Evolutionary conservation across 192 early-diverging fungal species (phyloP).

Genomic region (Geosiphon pyriformis): DNA sequence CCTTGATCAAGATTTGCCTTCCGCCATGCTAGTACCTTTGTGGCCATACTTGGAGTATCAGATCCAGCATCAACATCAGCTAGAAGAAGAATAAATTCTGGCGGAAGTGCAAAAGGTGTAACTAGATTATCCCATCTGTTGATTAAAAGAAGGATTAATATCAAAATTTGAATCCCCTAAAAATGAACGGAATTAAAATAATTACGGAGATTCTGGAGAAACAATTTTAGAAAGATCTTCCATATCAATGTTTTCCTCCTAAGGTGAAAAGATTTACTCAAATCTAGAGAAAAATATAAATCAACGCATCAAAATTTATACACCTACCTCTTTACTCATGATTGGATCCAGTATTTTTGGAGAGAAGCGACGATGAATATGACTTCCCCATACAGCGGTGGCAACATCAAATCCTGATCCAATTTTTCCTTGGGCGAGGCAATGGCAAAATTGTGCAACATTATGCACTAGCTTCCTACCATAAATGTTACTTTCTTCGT

Average conservation of each 20-base stretch:
- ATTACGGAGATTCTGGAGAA: conserved; percentile 37
- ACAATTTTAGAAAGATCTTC: conserved; percentile 32
- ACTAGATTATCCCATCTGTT: conserved; percentile 67
- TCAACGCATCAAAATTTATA: background rate
- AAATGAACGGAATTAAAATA: background rate
- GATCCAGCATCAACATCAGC: conserved; percentile 94
- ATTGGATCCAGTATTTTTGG: conserved; percentile 51
- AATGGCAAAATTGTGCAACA: conserved; percentile 86
- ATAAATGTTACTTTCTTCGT: conserved; percentile 2
- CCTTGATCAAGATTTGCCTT: conserved; percentile 58
- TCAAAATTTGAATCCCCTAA: background rate
- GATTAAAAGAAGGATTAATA: too few relatives aligned
- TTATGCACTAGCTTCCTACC: conserved; percentile 71
- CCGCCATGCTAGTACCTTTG: conserved; percentile 81
- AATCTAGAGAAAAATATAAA: conserved; percentile 7
- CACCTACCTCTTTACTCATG: background rate
- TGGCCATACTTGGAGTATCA: conserved; percentile 89
- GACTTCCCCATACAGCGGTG: conserved; percentile 86
- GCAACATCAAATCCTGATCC: conserved; percentile 96
- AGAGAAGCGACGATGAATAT: conserved; percentile 79
- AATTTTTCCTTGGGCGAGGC: conserved; percentile 97
- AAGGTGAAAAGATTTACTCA: too few relatives aligned
- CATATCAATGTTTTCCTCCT: conserved; percentile 33
- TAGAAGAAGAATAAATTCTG: conserved; percentile 64
- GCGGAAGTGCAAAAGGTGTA: conserved; percentile 61